Evolutionary conservation across 768 basidiomycete species (phyloP), one percentile per base, ranked within the genome.

Genomic region (Macrolepiota albuminosa): DNA sequence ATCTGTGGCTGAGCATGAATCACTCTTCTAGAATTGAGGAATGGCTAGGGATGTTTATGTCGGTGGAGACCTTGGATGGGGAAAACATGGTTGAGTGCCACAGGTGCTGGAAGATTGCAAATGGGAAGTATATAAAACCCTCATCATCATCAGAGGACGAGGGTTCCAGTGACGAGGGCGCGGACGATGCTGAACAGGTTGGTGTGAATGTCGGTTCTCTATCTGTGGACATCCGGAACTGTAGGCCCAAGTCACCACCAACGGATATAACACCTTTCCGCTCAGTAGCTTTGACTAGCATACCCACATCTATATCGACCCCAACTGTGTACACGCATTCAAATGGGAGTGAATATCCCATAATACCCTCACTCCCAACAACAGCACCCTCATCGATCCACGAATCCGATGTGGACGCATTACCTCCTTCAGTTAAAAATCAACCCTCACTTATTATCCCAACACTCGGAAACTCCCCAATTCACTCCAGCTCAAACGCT

Each of bases 61-160:
- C 88, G 4, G 95, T 97, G n/a, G 95, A 98, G 67, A 83, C 92
- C 7, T 75, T 98, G 37, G 91, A 97, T 65, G 93, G 93, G 0
- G 95, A 97, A 66, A 97, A 98, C 66, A 89, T 87, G 76, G 95
- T 97, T 56, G 94, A 94, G 0, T 98, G 95, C 70, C 82, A 89
- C 63, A 81, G 88, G 54, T 98, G 95, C 74, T 98, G 95, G 95
- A 95, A 93, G 78, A 86, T 93, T 39, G 85, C 84, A 58, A 84
- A 93, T 67, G 88, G 89, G 18, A 71, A 80, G 58, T 83, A 86
- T 63, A 59, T 71, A 6, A 70, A 71, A 4, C 71, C 75, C 54
- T 47, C 50, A 9, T 68, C 73, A 36, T 47, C 50, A 9, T 68
- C 73, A 36, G 70, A 71, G 52, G 62, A 71, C 34, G 67, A 76